Evolutionary conservation across 139 green algal species (phyloP), one percentile per base, ranked within the genome.

Genomic region (Chlorella vulgaris): DNA sequence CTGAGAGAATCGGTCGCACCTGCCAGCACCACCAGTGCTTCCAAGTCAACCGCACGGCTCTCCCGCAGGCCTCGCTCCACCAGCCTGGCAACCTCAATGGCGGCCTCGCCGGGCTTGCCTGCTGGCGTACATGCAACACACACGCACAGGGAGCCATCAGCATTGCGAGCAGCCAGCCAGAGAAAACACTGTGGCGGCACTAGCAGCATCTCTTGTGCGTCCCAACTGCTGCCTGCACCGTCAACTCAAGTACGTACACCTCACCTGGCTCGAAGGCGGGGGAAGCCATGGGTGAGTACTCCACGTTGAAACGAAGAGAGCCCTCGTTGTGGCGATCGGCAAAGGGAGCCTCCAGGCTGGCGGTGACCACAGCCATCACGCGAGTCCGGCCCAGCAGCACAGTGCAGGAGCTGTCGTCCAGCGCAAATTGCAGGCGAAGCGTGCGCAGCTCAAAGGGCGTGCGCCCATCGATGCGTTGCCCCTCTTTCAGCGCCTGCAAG

Each of bases 21-120:
- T 26, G 93, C 87, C 71, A 95, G 63, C 40, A 98, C 93, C 82
- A 92, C 97, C 70, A 98, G 87, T 29, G 95, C 89, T 86, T 98
- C 95, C 42, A 86, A 78, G 84, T 98, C 95, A 43, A 98, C 80
- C 5, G 95, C 95, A 19, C 89, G 81, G 79, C 84, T 94, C 71
- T 95, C 88, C 28, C 87, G 74, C 35, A 98, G 84, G 3, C 77
- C 88, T 0, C 92, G 74, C 78, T 98, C 95, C 19, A 98, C 58
- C 61, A 97, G 74, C 6, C 90, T 82, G 0, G 78, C 89, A 33
- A 98, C 69, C 86, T 97, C 90, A 3, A 92, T 80, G 5, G 91
- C 90, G 10, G 90, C 86, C 65, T 93, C 86, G 26, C 83, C 86
- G 65, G 82, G 51, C n/a, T 67, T 39, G 7, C 66, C 81, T 76